Evolutionary conservation across 2,329 filamentous ascomycete species (phyloP), one percentile per base, ranked within the genome.

Genomic region (Didymella pomorum): DNA sequence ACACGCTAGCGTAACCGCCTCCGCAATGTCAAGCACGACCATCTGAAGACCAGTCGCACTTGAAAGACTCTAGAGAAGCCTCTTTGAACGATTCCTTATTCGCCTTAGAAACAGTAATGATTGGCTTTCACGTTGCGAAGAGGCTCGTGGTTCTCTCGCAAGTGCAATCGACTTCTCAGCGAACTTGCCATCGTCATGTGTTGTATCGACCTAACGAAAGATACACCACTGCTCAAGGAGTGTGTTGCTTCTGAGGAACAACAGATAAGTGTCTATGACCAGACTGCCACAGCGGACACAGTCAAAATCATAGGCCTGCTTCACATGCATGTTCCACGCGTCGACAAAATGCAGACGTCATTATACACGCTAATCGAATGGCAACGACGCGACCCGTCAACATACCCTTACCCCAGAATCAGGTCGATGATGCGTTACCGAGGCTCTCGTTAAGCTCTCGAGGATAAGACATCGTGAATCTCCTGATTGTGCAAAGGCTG

Each of bases 331-430:
- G 52, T 53, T 26, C 44, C 33, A 46, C 35, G 39, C 14, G 39
- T 46, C 29, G 14, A 47, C 48, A 56, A 20, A 60, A 57, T 60
- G 49, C n/a, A 60, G 41, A 60, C 58, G 58, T 60, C 58, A 60
- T 57, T 42, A 56, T 35, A 47, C 26, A 57, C 52, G 58, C 58
- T 60, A 60, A 56, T 49, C 39, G 5, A 53, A 21, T 33, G 39
- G 41, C 49, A 50, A 57, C 33, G 52, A 44, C 47, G 46, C 51
- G 41, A 45, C 28, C 39, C 47, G 20, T 50, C 44, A 52, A 55
- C 42, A 14, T 35, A 35, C 37, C 46, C 52, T 42, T 60, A 45
- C 43, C 52, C 57, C 57, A 48, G 51, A 16, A 29, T 43, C 21
- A 49, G 43, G 26, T 60, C 48, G 23, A 56, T 58, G 56, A 58